Base-by-base conservation (phyloP, 805 yeast genomes). In the Starmera pachycereana region DNA sequence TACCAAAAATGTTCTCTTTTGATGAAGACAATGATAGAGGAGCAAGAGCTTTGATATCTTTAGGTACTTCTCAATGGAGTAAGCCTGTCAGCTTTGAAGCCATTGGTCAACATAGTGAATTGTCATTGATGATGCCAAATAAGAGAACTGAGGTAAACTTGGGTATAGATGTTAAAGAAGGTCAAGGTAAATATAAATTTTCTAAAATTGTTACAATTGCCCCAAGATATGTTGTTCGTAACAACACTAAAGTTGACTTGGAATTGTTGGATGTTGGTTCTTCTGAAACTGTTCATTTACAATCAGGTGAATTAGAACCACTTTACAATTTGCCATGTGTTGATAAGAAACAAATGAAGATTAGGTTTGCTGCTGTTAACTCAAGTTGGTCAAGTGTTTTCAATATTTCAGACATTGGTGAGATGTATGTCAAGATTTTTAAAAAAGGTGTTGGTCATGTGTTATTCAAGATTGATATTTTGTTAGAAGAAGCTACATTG, bases 361-460 rank as follows among this genome's bases (percentile, higher is more conserved):
- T 84, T 16, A 74, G 81, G 38, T 76, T 79, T 43, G 56, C 73
- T 7, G 81, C 78, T 6, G 61, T 71, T 6, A 66, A 70, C 8
- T 63, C 79, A 2, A 66, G 71, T 28, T 87, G 95, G 95, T 84
- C 97, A 0, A 78, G 96, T 0, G 94, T 97, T 2, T 87, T 94
- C 56, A 70, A 72, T 14, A 74, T 92, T 47, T 76, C 81, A 39
- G 95, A 90, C 51, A 72, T 88, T 36, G 99, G 98, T 5, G 81
- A 83, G 41, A 63, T 82, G 0, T 83, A 74, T 54, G 66, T 92
- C 47, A 83, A 90, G 49, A 72, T 87, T 2, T 66, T 71, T 44
- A 78, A 75, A 41, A 75, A 71, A 27, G 71, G 71, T n/a, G 63
- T 72, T 12, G 85, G 85, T 0, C 94, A 85, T 52, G 66, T 72